A percentile compares a stretch with the other conserved stretches of the same genome.
Evolutionary conservation across 495 filamentous ascomycete genomes (phyloP).

Genomic region (Penicillium pulvis): DNA sequence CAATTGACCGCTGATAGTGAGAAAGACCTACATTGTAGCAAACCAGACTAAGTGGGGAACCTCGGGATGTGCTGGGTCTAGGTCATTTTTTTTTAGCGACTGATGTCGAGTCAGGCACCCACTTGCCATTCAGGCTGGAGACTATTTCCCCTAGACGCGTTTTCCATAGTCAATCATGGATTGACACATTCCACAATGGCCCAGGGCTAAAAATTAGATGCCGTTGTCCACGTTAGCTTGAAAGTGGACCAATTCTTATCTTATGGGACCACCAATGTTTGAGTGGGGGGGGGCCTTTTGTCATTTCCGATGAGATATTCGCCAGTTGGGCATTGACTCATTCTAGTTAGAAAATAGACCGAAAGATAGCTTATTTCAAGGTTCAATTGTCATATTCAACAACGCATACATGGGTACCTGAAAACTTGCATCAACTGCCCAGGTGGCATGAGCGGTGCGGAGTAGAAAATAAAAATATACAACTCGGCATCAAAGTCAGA

Average conservation of each 20-base stretch:
- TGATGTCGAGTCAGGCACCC: background rate
- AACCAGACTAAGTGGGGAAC: conserved; percentile 4
- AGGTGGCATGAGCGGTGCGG: too few relatives aligned
- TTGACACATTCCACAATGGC: background rate
- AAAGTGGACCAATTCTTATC: background rate
- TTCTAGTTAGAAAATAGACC: background rate
- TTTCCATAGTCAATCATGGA: background rate
- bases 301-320: background rate
- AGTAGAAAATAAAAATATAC: too few relatives aligned
- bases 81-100: background rate
- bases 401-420: background rate
- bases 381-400: background rate
- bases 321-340: background rate
- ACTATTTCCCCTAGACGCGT: background rate
- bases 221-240: background rate
- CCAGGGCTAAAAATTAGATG: background rate
- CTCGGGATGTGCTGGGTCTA: conserved; percentile 2
- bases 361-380: background rate
- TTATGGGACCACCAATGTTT: background rate
- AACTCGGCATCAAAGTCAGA: too few relatives aligned
- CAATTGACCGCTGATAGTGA: background rate
- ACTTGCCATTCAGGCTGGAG: background rate
- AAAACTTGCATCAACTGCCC: too few relatives aligned
- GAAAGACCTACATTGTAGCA: background rate
- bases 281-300: background rate